Base-by-base conservation (phyloP, 768 basidiomycete species). In the Leucocoprinus sp. region DNA sequence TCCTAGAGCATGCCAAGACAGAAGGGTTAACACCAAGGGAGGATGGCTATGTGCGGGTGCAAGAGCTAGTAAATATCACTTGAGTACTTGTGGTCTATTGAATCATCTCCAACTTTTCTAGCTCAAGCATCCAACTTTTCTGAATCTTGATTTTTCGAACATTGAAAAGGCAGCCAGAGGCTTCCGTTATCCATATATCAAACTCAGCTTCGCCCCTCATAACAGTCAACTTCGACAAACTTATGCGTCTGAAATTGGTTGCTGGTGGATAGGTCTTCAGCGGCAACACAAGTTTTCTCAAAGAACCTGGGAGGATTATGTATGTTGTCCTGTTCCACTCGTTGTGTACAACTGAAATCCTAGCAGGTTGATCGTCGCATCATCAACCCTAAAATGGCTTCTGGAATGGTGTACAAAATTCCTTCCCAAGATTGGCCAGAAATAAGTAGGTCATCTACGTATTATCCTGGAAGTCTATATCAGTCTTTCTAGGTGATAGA, bases 21-120 rank as follows among this genome's bases (percentile, higher is more conserved):
- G 82, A 93, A 50, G 78, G 82, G 1, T 58, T 98, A 4, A 55
- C 68, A 2, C 82, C 95, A 66, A 77, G 93, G 5, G 57, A 70
- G 22, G 95, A 97, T 56, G 95, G 95, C 8, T 97, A 83, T 57
- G 80, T 91, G 2, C 75, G 75, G 52, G 87, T 97, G 2, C 64
- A 69, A 2, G 90, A 95, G 50, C 67, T 98, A 54, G 95, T 97
- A 57, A 55, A 86, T 72, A 4, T 15, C 11, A 7, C 22, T 7
- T 18, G n/a, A 5, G 11, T 41, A 3, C 33, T 11, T 28, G 9
- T 8, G 21, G 12, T n/a, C 15, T 9, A 19, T 14, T 17, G 18
- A 15, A 34, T 1, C 15, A 12, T 23, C 23, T 14, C 1, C 17
- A 22, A 18, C n/a, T 21, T 12, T 12, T 21, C 12, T 8, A 54